These are phyloP conservation scores for Hymenoscyphus albidus DNA, from an alignment of 2,329 filamentous ascomycete genomes.

Conservation along the genomic window DNA sequence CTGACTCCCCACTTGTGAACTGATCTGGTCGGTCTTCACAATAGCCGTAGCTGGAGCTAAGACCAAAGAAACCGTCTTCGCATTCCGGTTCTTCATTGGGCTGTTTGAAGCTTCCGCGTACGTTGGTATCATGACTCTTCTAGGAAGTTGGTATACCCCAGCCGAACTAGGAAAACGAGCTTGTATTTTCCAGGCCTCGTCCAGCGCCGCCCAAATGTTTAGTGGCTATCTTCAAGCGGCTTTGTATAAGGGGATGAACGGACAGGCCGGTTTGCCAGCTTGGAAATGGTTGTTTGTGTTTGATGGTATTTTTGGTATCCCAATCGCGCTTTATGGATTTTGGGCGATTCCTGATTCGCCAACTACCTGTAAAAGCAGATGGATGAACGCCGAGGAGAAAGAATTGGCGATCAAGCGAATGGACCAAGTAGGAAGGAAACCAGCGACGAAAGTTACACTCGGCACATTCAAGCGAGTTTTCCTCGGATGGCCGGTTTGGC, in stretches of 20 bases:
- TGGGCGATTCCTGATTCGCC: not conserved
- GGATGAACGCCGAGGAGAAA: not conserved
- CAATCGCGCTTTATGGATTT: constrained; percentile 1
- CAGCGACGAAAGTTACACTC: not conserved
- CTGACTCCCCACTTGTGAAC: constrained; percentile 59
- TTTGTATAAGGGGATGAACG: constrained; percentile 26
- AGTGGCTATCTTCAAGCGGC: constrained; percentile 56
- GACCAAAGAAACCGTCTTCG: constrained; percentile 51
- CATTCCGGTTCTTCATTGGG: constrained; percentile 52
- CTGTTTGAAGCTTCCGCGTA: constrained; percentile 50
- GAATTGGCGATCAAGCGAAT: not conserved
- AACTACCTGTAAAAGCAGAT: not conserved
- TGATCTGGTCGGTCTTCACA: constrained; percentile 43
- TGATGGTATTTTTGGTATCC: not conserved
- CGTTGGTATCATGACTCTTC: constrained; percentile 48
- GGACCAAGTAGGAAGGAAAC: not conserved
- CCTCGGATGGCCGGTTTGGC: not conserved
- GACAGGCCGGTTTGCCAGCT: constrained; percentile 41
- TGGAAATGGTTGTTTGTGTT: constrained; percentile 49
- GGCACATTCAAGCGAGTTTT: not conserved
- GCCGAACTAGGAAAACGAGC: constrained; percentile 54
- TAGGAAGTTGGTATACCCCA: constrained; percentile 55
- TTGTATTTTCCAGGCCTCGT: constrained; percentile 55
- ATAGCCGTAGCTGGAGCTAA: constrained; percentile 41
- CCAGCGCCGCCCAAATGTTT: constrained; percentile 55